Conservation (phyloP, 2,329 filamentous ascomycete genomes). For the Verticillium nonalfalfae region DNA sequence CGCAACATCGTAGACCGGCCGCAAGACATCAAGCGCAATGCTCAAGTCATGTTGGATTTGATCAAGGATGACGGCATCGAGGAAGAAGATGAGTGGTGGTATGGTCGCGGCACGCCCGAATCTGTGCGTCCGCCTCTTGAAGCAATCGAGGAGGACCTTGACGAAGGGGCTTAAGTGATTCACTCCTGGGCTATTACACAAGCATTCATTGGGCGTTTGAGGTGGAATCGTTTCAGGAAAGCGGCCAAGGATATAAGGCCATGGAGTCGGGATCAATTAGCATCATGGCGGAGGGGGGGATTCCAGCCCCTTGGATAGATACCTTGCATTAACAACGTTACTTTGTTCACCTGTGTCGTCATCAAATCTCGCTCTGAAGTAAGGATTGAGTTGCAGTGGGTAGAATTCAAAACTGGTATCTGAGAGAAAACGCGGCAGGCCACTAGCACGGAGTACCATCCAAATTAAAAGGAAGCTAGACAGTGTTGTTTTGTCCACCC, state of each 20-base stretch:
- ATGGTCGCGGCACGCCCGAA: slow-evolving; percentile 46
- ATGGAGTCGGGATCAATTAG: slow-evolving; percentile 1
- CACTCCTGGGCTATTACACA: background rate
- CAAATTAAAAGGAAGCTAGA: too few species aligned
- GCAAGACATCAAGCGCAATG: slow-evolving; percentile 57
- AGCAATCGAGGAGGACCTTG: slow-evolving; percentile 45
- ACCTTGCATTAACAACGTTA: background rate
- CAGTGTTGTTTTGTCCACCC: too few species aligned
- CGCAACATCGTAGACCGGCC: slow-evolving; percentile 51
- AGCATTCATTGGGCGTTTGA: slow-evolving; percentile 13
- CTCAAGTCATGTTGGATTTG: slow-evolving; percentile 56
- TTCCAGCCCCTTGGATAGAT: slow-evolving; percentile 5
- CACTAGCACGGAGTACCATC: too few species aligned
- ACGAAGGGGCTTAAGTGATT: slow-evolving; percentile 18
- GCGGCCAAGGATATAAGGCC: background rate
- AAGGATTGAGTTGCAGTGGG: too few species aligned
- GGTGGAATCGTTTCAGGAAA: background rate
- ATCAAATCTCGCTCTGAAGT: too few species aligned
- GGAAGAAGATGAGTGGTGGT: slow-evolving; percentile 58
- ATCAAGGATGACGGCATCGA: slow-evolving; percentile 55
- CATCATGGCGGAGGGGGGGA: slow-evolving; percentile 3
- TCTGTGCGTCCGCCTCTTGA: slow-evolving; percentile 46
- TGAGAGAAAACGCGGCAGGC: too few species aligned
- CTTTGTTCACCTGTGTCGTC: background rate
- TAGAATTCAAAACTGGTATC: too few species aligned